Evolutionary conservation across 208 protist genomes (phyloP).

Genomic region (Angomonas deanei): DNA sequence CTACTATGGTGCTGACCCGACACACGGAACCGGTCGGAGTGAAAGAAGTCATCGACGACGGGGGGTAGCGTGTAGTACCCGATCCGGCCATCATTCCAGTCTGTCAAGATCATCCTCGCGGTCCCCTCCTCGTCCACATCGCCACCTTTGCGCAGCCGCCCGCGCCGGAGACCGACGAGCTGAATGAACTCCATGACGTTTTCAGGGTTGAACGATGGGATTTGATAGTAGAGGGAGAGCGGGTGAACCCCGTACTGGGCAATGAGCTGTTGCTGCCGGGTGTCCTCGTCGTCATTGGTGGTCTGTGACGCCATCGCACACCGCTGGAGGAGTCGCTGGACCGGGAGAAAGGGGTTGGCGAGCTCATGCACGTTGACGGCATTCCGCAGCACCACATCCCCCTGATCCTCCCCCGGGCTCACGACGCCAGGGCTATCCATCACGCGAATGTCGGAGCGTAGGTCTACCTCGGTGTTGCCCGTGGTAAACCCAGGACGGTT

Average conservation of each 20-base stretch:
- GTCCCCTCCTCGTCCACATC: conserved; percentile 88
- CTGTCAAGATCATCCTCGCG: conserved; percentile 89
- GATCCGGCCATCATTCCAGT: conserved; percentile 95
- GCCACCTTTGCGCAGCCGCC: conserved; percentile 82
- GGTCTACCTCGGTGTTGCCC: conserved; percentile 91
- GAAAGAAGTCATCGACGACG: conserved; percentile 44
- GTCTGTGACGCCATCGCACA: conserved; percentile 31
- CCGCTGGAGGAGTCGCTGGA: conserved; percentile 88
- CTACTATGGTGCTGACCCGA: not conserved
- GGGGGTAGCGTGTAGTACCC: conserved; percentile 95
- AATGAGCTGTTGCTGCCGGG: conserved; percentile 12
- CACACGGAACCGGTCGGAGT: conserved; percentile 11
- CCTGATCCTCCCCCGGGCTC: conserved; percentile 70
- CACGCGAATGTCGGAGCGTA: conserved; percentile 95
- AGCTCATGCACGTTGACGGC: conserved; percentile 94
- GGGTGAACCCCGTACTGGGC: conserved; percentile 41
- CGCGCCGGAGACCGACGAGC: conserved; percentile 70
- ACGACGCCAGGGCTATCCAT: conserved; percentile 97
- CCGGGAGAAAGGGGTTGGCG: conserved; percentile 86
- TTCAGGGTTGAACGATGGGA: conserved; percentile 57
- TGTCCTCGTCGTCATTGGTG: conserved; percentile 35
- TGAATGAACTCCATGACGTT: conserved; percentile 84
- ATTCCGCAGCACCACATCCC: conserved; percentile 94
- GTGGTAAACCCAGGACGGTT: conserved; percentile 95
- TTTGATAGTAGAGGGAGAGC: conserved; percentile 77